Percentiles rank a stretch among this genome's conserved stretches.
These are phyloP conservation scores for Hydnomerulius pinastri DNA, from an alignment of 768 basidiomycete species.

Conservation along the genomic window DNA sequence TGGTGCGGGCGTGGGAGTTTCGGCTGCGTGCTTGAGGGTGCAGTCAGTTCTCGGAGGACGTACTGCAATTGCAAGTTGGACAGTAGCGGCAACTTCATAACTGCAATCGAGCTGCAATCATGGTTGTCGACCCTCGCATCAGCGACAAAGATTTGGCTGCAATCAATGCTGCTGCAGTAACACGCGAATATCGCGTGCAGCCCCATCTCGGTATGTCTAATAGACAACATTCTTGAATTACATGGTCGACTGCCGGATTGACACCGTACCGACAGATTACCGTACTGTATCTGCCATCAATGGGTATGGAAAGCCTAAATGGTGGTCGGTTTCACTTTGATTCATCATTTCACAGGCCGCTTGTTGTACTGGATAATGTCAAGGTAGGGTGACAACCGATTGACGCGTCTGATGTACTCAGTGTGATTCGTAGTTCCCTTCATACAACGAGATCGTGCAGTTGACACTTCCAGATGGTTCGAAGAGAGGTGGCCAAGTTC, in stretches of 20 bases:
- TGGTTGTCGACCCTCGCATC: conserved; percentile 56
- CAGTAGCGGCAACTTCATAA: conserved; percentile 8
- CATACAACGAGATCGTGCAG: conserved; percentile 98
- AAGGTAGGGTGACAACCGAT: conserved; percentile 56
- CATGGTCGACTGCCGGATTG: neutral
- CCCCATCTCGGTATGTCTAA: conserved; percentile 77
- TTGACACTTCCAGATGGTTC: conserved; percentile 94
- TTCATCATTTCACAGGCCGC: conserved; percentile 57
- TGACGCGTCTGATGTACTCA: conserved; percentile 14
- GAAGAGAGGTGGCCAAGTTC: conserved; percentile 93
- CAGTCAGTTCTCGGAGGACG: conserved; percentile 5
- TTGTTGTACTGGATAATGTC: conserved; percentile 98
- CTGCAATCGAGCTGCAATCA: too few species aligned
- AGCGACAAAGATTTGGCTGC: conserved; percentile 73
- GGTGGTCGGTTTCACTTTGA: conserved; percentile 7
- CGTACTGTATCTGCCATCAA: conserved; percentile 98
- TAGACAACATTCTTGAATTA: conserved; percentile 6
- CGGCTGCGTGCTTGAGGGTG: conserved; percentile 3
- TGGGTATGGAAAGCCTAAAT: conserved; percentile 57
- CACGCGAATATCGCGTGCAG: conserved; percentile 83
- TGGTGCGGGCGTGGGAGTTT: conserved; percentile 25
- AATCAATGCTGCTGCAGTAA: conserved; percentile 88
- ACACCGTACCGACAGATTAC: conserved; percentile 64
- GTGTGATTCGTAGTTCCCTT: conserved; percentile 69
- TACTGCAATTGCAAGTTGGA: conserved; percentile 10